Conservation (phyloP, 2,329 filamentous ascomycete species). For the Bimuria novae-zelandiae region DNA sequence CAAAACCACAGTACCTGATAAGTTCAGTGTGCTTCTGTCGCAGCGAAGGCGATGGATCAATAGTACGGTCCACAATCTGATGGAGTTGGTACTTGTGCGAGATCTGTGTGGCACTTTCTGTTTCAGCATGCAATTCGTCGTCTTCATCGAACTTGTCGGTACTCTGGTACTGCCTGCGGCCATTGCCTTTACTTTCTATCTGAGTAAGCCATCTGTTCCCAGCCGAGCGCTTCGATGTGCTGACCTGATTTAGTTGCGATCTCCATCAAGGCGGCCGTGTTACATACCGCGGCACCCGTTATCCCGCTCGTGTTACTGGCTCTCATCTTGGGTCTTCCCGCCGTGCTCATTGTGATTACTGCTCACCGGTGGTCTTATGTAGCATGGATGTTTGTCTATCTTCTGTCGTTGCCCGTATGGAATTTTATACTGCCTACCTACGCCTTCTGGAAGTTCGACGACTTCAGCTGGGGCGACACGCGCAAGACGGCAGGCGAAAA, state of each 20-base stretch:
- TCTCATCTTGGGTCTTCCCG: conserved; percentile 91
- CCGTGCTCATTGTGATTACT: conserved; percentile 87
- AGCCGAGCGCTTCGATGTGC: conserved; percentile 14
- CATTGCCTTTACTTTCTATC: conserved; percentile 95
- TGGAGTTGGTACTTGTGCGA: conserved; percentile 93
- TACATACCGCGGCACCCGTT: conserved; percentile 67
- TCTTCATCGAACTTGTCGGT: conserved; percentile 92
- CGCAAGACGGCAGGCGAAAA: conserved; percentile 92
- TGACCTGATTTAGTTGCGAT: conserved; percentile 68
- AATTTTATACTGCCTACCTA: conserved; percentile 95
- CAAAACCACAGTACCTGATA: conserved; percentile 95
- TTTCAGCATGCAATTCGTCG: conserved; percentile 99
- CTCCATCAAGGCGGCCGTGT: conserved; percentile 72
- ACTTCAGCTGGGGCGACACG: conserved; percentile 99
- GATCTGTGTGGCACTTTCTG: conserved; percentile 99
- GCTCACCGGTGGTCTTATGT: conserved; percentile 93
- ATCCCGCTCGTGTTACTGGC: conserved; percentile 89
- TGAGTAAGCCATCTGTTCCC: conserved; percentile 66
- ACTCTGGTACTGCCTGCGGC: conserved; percentile 94
- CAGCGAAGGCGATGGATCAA: conserved; percentile 99
- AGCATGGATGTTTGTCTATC: conserved; percentile 95
- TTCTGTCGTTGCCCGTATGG: conserved; percentile 91
- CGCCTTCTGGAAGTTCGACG: conserved; percentile 99
- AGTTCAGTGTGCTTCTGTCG: conserved; percentile 89
- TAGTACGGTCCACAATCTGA: conserved; percentile 96